Evolutionary conservation across 2,329 filamentous ascomycete genomes (phyloP), one percentile per base, ranked within the genome.

Genomic region (Cladosporium sp.): DNA sequence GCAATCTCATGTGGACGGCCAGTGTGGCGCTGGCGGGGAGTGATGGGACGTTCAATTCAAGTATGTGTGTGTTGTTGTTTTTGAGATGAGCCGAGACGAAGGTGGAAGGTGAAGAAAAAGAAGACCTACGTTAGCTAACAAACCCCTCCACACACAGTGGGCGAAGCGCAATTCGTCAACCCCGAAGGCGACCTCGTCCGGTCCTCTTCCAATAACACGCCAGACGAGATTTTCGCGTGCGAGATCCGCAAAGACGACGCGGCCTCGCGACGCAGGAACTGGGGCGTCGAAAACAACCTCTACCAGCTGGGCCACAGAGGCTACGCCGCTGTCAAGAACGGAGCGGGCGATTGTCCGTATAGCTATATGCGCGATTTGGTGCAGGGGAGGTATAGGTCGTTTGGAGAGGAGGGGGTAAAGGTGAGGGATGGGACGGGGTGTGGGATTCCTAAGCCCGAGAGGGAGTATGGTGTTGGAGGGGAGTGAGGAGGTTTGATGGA

Each of bases 201-300:
- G 20, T 45, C 53, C 7, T 50, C 47, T 11, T 55, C 52, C 9
- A 59, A 58, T 42, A 52, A 53, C 24, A 57, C 47, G 11, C 51
- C 58, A 17, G 60, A 63, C 49, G 58, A 58, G 51, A 61, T 63
- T 24, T 59, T 61, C 27, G 57, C 57, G 7, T 61, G 59, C 38
- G 60, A 62, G 53, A 58, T 62, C 18, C 40, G 54, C 24, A 55
- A 53, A 24, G 60, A 56, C n/a, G 57, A 62, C 30, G 58, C 59
- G 3, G 30, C 50, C 17, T 52, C 48, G 42, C 58, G 54, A 49
- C 52, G 59, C 17, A 48, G 48, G 40, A 51, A 56, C 22, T 62
- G 60, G 59, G 59, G 55, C 3, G 60, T 60, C 17, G 60, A 61
- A 53, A 61, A 62, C 20, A 62, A 62, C 39, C 47, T 61, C 19